These are phyloP conservation scores for Berberis vulgaris DNA, from an alignment of 164 flowering plant genomes.

Conservation along the genomic window DNA sequence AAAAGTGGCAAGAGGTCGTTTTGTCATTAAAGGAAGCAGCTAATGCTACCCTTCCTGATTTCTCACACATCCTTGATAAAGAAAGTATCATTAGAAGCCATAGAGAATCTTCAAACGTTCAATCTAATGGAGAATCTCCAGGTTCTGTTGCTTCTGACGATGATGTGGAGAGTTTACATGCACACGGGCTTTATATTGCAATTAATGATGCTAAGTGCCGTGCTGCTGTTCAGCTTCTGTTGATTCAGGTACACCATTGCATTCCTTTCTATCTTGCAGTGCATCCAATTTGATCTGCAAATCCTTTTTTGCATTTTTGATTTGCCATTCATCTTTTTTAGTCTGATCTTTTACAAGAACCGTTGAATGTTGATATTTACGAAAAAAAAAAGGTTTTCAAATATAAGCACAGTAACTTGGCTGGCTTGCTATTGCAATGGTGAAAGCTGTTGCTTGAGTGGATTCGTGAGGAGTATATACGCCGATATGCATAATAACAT, in stretches of 20 bases:
- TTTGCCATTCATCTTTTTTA: too few species aligned
- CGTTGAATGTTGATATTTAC: too few species aligned
- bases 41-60: slow-evolving; percentile 81
- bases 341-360: too few species aligned
- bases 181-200: slow-evolving; percentile 40
- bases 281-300: too few species aligned
- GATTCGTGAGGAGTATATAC: too few species aligned
- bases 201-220: slow-evolving; percentile 85
- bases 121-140: slow-evolving; percentile 27
- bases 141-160: slow-evolving; percentile 34
- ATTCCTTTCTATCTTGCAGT: background rate
- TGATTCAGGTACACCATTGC: slow-evolving; percentile 63
- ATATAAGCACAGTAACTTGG: too few species aligned
- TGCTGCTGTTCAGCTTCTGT: slow-evolving; percentile 83
- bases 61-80: slow-evolving; percentile 38
- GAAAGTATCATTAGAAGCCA: slow-evolving; percentile 18
- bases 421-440: too few species aligned
- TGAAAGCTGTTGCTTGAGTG: too few species aligned
- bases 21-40: slow-evolving; percentile 77
- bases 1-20: slow-evolving; percentile 92
- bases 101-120: slow-evolving; percentile 26
- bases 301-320: too few species aligned
- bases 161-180: slow-evolving; percentile 41
- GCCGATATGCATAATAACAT: too few species aligned
- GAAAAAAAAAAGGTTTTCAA: too few species aligned